phyloP scores from a whole-genome alignment of 495 filamentous ascomycete genomes.

The Penicillium desertorum region DNA sequence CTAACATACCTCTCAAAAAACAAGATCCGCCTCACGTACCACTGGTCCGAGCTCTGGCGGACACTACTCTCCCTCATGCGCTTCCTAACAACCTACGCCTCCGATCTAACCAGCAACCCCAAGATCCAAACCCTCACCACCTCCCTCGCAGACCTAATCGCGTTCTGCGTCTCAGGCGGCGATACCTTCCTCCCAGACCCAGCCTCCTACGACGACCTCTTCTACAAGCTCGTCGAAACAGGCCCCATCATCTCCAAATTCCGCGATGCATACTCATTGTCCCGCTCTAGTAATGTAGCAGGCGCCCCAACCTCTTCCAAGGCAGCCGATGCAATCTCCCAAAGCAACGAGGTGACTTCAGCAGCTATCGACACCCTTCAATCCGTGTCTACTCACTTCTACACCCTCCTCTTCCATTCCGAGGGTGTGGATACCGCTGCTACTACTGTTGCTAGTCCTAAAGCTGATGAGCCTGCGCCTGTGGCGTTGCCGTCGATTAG shows the following conservation, averaged over 20 bases:
- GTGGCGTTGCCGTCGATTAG: constrained; percentile 35
- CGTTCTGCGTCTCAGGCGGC: constrained; percentile 79
- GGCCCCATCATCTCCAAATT: constrained; percentile 84
- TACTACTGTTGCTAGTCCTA: constrained; percentile 19
- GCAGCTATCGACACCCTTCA: constrained; percentile 79
- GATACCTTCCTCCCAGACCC: constrained; percentile 92
- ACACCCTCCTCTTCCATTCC: constrained; percentile 70
- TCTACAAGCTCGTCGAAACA: constrained; percentile 95
- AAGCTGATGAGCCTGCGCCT: constrained; percentile 27
- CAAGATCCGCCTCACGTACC: constrained; percentile 75
- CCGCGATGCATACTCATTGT: constrained; percentile 63
- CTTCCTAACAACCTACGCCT: constrained; percentile 81
- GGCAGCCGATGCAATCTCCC: constrained; percentile 13
- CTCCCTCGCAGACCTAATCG: constrained; percentile 76
- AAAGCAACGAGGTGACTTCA: constrained; percentile 30
- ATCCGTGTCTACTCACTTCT: constrained; percentile 82
- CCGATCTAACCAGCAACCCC: constrained; percentile 64
- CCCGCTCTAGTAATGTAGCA: constrained; percentile 7
- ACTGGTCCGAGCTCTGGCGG: constrained; percentile 96
- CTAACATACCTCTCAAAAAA: constrained; percentile 80
- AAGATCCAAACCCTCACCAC: constrained; percentile 55
- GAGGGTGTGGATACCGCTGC: constrained; percentile 33
- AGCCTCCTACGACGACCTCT: constrained; percentile 88
- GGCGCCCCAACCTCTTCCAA: constrained; percentile 9
- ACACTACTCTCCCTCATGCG: constrained; percentile 84